Conservation (phyloP, 331 rosid genomes). For the Ulmus americana region DNA sequence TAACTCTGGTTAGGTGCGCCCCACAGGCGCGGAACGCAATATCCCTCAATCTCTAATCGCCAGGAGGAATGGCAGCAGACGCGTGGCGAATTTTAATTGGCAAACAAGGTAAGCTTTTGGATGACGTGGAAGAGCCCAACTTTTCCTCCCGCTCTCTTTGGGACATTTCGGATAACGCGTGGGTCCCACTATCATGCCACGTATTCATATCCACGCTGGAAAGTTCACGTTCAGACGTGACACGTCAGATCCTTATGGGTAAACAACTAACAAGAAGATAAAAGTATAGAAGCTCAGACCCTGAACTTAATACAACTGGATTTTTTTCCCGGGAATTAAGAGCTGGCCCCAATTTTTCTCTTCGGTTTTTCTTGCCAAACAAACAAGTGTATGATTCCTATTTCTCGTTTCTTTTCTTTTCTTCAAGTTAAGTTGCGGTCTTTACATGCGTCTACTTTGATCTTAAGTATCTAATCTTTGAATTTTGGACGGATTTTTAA, state of each 20-base stretch:
- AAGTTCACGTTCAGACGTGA: conserved; percentile 39
- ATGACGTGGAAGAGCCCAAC: conserved; percentile 21
- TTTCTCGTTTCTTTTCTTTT: background rate
- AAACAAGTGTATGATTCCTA: conserved; percentile 19
- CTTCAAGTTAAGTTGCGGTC: background rate
- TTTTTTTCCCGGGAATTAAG: conserved; percentile 16
- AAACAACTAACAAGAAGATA: conserved; percentile 4
- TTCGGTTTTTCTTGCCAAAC: conserved; percentile 9
- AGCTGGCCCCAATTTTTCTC: background rate
- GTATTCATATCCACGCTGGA: conserved; percentile 61
- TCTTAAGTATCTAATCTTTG: conserved; percentile 14
- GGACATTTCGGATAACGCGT: conserved; percentile 42
- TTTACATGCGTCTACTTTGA: conserved; percentile 4
- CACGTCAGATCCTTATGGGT: conserved; percentile 51
- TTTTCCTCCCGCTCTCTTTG: background rate
- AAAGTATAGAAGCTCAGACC: background rate
- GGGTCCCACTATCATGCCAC: conserved; percentile 47
- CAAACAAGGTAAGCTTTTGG: conserved; percentile 31
- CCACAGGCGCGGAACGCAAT: background rate
- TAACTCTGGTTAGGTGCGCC: background rate
- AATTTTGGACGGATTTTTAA: conserved; percentile 14
- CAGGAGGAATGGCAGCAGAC: background rate
- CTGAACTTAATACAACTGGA: conserved; percentile 1
- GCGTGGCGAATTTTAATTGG: conserved; percentile 31
- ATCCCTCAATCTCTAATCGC: background rate